These are phyloP conservation scores for Pascua guehoae DNA, from an alignment of 1,284 basidiomycete genomes.

Conservation along the genomic window DNA sequence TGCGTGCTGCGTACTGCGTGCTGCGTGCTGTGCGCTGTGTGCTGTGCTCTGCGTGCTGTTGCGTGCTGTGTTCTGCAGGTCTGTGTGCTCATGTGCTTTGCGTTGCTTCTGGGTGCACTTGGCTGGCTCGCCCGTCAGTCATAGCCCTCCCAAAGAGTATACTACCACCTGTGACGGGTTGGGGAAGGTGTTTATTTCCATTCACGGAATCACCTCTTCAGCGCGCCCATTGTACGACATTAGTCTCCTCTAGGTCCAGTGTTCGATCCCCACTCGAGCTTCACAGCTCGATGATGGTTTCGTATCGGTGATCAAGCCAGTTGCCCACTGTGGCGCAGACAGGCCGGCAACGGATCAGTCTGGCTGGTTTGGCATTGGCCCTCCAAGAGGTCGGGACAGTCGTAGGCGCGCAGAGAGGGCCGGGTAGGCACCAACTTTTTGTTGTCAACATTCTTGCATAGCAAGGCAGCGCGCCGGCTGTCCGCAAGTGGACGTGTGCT, in stretches of 20 bases:
- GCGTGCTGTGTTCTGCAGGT: too few relatives aligned
- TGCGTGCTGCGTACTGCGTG: too few relatives aligned
- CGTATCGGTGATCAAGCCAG: conserved; percentile 45
- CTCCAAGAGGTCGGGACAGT: conserved; percentile 44
- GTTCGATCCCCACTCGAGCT: conserved; percentile 45
- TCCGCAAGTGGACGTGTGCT: too few relatives aligned
- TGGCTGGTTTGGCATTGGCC: conserved; percentile 42
- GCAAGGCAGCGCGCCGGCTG: too few relatives aligned
- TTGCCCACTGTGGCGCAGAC: conserved; percentile 21
- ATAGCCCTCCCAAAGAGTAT: too few relatives aligned
- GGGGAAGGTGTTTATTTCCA: conserved; percentile 39
- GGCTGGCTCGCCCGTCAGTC: too few relatives aligned
- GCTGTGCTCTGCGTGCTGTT: too few relatives aligned
- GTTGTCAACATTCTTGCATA: neutral
- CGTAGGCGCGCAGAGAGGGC: conserved; percentile 45
- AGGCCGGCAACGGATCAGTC: conserved; percentile 50
- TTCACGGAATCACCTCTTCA: conserved; percentile 41
- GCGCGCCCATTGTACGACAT: conserved; percentile 36
- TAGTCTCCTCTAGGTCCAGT: conserved; percentile 45
- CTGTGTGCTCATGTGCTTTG: too few relatives aligned
- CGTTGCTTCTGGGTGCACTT: too few relatives aligned
- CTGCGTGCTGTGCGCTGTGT: too few relatives aligned
- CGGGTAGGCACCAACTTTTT: conserved; percentile 46
- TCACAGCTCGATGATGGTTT: conserved; percentile 37
- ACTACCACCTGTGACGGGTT: conserved; percentile 35